Evolutionary conservation across 140 eudicot genomes (phyloP).

Genomic region (Oenanthe javanica): DNA sequence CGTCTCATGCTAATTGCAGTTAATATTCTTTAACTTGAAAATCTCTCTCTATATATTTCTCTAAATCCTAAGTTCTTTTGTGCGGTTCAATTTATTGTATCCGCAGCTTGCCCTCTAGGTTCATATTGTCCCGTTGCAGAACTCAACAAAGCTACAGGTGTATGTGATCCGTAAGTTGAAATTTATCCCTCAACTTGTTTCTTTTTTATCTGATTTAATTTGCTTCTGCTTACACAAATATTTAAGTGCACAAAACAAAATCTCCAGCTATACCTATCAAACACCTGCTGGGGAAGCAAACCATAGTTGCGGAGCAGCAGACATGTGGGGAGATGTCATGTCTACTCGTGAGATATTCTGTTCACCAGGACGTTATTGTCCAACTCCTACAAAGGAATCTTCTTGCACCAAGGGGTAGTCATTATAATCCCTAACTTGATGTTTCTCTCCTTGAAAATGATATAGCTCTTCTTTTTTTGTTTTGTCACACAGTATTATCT

Average conservation of each 20-base stretch:
- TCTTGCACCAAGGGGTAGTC: conserved; percentile 69
- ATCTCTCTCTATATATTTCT: background rate
- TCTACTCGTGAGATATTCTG: conserved; percentile 69
- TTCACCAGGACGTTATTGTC: conserved; percentile 87
- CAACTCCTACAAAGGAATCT: conserved; percentile 46
- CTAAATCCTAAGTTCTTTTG: conserved; percentile 18
- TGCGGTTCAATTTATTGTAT: conserved; percentile 13
- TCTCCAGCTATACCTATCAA: conserved; percentile 67
- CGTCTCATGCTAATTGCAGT: too few relatives aligned
- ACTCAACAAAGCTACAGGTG: conserved; percentile 58
- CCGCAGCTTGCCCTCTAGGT: conserved; percentile 86
- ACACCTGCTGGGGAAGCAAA: conserved; percentile 69
- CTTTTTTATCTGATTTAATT: background rate
- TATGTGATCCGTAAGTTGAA: conserved; percentile 89
- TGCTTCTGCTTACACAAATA: conserved; percentile 5
- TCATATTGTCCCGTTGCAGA: conserved; percentile 71
- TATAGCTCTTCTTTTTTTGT: background rate
- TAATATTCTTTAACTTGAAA: too few relatives aligned
- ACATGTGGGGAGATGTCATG: conserved; percentile 68
- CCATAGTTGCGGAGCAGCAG: conserved; percentile 92
- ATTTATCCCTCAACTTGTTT: background rate
- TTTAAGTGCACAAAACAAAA: conserved; percentile 7
- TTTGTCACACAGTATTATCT: conserved; percentile 2
- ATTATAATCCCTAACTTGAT: conserved; percentile 30
- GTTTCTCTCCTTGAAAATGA: conserved; percentile 6